Evolutionary conservation across 345 rosid species (phyloP).

Genomic region (Gossypium rotundifolium): DNA sequence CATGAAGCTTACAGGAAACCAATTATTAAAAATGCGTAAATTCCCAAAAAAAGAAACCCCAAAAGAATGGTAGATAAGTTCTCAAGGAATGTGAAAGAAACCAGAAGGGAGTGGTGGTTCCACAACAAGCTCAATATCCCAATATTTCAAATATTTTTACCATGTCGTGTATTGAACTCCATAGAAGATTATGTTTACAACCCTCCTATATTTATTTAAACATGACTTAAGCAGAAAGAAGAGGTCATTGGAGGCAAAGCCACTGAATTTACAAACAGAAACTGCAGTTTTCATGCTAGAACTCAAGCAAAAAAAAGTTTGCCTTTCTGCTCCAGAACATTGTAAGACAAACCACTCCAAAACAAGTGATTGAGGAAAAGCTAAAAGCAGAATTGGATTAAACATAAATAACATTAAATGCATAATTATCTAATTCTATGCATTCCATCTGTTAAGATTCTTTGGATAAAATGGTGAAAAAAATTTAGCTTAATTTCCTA

Average conservation of each 20-base stretch:
- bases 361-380: background rate
- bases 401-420: background rate
- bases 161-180: background rate
- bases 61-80: background rate
- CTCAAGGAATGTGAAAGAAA: background rate
- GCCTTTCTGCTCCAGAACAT: background rate
- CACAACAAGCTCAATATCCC: background rate
- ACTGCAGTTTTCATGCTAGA: background rate
- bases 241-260: background rate
- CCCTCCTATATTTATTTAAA: background rate
- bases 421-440: background rate
- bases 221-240: background rate
- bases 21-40: background rate
- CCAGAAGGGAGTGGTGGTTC: background rate
- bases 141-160: background rate
- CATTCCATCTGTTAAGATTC: slow-evolving; percentile 2
- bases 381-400: background rate
- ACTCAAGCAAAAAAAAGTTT: background rate
- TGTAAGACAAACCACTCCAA: background rate
- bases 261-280: background rate
- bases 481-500: background rate
- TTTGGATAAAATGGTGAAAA: background rate
- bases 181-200: background rate
- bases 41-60: background rate
- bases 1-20: background rate